phyloP scores from a whole-genome alignment of 345 rosid species.

The Salix brachista region DNA sequence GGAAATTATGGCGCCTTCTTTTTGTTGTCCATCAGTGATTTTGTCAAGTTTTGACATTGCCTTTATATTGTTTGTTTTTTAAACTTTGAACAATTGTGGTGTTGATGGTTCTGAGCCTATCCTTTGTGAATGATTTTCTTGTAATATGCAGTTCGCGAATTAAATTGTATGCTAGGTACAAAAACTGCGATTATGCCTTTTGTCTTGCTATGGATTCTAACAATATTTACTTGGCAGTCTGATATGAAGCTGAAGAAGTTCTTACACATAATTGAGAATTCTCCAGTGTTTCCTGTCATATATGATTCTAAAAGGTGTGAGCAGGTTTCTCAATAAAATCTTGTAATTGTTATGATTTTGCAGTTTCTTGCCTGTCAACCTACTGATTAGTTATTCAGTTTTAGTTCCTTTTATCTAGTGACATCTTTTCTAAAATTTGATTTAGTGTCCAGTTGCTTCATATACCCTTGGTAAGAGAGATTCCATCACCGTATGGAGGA shows the following conservation, averaged over 20 bases:
- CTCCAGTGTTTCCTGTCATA: constrained; percentile 80
- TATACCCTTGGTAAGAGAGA: not conserved
- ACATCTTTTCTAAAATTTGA: not conserved
- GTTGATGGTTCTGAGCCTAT: constrained; percentile 2
- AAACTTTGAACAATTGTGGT: not conserved
- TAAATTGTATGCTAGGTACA: not conserved
- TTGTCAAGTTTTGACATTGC: not conserved
- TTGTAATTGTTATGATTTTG: not conserved
- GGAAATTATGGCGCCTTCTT: not conserved
- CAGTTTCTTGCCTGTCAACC: not conserved
- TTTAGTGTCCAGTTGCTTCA: not conserved
- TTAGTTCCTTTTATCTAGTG: not conserved
- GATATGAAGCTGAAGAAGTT: constrained; percentile 88
- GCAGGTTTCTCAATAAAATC: constrained; percentile 10
- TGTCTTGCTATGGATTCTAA: constrained; percentile 6
- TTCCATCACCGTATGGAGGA: not conserved
- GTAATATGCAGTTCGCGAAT: not conserved
- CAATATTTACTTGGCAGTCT: constrained; percentile 42
- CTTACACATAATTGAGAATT: constrained; percentile 82
- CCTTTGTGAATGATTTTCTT: not conserved
- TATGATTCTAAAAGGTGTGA: constrained; percentile 67
- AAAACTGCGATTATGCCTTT: not conserved
- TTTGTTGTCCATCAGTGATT: not conserved
- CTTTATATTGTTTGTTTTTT: not conserved
- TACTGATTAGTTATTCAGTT: not conserved